Conservation (phyloP, 2,329 filamentous ascomycete genomes). For the Blumeriella jaapii region DNA sequence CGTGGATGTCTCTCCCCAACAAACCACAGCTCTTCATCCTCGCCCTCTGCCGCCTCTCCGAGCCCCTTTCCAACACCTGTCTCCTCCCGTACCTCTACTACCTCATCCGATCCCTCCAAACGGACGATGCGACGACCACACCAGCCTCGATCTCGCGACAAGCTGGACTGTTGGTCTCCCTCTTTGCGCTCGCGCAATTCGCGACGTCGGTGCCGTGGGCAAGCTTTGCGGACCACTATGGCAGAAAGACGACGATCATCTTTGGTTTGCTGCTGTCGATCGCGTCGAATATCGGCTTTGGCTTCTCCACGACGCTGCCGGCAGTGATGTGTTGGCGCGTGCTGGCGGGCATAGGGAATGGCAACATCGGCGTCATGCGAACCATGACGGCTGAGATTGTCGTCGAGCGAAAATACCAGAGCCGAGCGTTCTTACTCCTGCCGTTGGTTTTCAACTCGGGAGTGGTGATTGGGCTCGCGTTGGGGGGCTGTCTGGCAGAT, state of each 20-base stretch:
- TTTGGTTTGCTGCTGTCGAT: conserved; percentile 54
- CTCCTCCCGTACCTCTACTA: conserved; percentile 62
- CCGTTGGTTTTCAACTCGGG: conserved; percentile 56
- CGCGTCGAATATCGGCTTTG: conserved; percentile 52
- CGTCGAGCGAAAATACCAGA: conserved; percentile 61
- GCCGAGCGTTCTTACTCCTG: conserved; percentile 32
- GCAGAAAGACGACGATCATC: conserved; percentile 67
- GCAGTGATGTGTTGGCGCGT: conserved; percentile 53
- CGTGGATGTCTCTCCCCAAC: conserved; percentile 62
- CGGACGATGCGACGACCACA: conserved; percentile 26
- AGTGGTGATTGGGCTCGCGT: conserved; percentile 20
- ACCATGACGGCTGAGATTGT: conserved; percentile 65
- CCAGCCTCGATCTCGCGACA: conserved; percentile 54
- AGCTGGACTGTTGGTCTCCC: conserved; percentile 65
- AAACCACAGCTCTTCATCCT: conserved; percentile 71
- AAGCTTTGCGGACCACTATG: conserved; percentile 51
- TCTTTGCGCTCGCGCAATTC: conserved; percentile 74
- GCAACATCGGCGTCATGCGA: conserved; percentile 63
- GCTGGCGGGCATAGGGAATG: conserved; percentile 62
- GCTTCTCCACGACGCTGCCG: conserved; percentile 49
- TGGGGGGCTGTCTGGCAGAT: conserved; percentile 34
- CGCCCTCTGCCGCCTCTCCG: conserved; percentile 67
- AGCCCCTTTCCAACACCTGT: conserved; percentile 61
- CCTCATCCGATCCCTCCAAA: conserved; percentile 52
- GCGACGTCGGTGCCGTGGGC: conserved; percentile 78